Evolutionary conservation across 352 stramenopile genomes (phyloP).

Genomic region (Phytopythium ostracodes): DNA sequence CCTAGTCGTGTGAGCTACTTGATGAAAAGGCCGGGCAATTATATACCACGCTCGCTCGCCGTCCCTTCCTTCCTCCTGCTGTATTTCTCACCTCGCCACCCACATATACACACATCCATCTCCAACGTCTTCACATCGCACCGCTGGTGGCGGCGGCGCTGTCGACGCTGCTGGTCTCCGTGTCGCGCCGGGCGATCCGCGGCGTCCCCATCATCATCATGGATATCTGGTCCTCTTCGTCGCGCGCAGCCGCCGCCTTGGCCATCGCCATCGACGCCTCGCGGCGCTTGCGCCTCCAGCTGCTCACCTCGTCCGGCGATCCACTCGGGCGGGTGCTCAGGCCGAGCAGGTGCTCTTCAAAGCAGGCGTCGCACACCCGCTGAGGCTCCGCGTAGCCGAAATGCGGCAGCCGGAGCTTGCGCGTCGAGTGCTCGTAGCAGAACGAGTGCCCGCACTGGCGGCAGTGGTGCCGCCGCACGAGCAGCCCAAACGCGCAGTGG

Average conservation of each 20-base stretch:
- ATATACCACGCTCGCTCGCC: background rate
- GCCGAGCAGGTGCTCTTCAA: constrained; percentile 49
- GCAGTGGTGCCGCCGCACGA: constrained; percentile 79
- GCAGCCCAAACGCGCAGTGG: constrained; percentile 61
- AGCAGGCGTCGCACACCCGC: constrained; percentile 84
- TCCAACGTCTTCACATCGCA: background rate
- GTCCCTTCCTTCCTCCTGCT: background rate
- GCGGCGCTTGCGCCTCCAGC: constrained; percentile 6
- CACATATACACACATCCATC: background rate
- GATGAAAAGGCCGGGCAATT: no score
- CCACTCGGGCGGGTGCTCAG: constrained; percentile 20
- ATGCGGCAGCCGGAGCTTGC: constrained; percentile 55
- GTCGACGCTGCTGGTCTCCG: constrained; percentile 9
- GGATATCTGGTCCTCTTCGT: background rate
- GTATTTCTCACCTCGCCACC: background rate
- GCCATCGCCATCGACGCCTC: constrained; percentile 7
- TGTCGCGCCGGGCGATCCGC: constrained; percentile 4
- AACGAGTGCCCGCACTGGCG: constrained; percentile 81
- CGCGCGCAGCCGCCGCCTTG: background rate
- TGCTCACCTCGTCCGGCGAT: constrained; percentile 1
- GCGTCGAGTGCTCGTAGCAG: constrained; percentile 81
- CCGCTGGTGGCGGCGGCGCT: background rate
- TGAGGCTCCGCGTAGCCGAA: constrained; percentile 72
- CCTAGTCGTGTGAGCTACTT: no score
- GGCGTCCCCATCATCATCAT: constrained; percentile 3